Conservation (phyloP, 192 early-diverging fungal species). For the Gamsiella multidivaricata region DNA sequence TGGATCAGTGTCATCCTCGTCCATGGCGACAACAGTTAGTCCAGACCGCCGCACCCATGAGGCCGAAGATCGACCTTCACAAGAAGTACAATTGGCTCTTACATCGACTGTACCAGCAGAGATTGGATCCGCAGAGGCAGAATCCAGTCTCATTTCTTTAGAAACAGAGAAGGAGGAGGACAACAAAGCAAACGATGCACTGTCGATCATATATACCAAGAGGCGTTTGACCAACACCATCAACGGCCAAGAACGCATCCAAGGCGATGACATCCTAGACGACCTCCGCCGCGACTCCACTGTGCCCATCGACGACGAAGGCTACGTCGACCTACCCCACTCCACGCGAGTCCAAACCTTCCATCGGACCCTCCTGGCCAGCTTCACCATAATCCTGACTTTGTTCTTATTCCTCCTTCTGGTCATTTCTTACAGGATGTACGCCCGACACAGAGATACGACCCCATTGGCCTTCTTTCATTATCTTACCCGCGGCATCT, state of each 20-base stretch:
- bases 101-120: too few relatives aligned
- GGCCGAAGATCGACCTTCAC: too few relatives aligned
- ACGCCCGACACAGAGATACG: background rate
- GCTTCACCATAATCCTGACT: background rate
- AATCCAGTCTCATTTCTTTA: too few relatives aligned
- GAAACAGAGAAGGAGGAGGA: background rate
- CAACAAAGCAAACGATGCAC: background rate
- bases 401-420: background rate
- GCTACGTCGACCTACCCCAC: too few relatives aligned
- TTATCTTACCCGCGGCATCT: constrained; percentile 16
- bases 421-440: constrained; percentile 31
- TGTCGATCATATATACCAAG: too few relatives aligned
- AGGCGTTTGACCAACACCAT: too few relatives aligned
- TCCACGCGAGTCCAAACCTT: too few relatives aligned
- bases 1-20: too few relatives aligned
- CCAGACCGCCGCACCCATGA: too few relatives aligned
- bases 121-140: too few relatives aligned
- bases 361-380: background rate
- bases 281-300: background rate
- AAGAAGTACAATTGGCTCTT: too few relatives aligned
- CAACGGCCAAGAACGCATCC: constrained; percentile 11
- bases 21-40: too few relatives aligned
- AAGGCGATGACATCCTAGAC: background rate
- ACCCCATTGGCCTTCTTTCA: constrained; percentile 21
- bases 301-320: background rate